Evolutionary conservation across 208 protist species (phyloP).

Genomic region (Novymonas esmeraldas): DNA sequence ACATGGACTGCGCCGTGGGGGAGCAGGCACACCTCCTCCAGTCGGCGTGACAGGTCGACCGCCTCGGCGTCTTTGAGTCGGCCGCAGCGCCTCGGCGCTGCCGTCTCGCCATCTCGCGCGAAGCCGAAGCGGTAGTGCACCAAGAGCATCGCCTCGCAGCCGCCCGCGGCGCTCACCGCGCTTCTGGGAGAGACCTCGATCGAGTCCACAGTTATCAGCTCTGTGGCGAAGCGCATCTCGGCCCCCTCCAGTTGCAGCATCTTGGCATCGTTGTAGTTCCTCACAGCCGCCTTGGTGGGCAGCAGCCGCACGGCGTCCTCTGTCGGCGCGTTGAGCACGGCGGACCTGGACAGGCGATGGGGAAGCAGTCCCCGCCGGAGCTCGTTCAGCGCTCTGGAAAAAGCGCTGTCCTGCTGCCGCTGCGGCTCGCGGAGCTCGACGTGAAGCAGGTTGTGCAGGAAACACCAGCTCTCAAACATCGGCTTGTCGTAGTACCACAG

Average conservation of each 20-base stretch:
- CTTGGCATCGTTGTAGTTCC: slow-evolving; percentile 66
- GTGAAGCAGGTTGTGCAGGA: slow-evolving; percentile 63
- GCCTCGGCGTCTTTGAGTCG: slow-evolving; percentile 5
- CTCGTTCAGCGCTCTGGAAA: slow-evolving; percentile 62
- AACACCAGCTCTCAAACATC: slow-evolving; percentile 74
- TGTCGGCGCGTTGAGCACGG: slow-evolving; percentile 53
- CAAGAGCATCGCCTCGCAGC: slow-evolving; percentile 9
- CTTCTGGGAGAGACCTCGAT: not conserved
- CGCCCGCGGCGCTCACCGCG: not conserved
- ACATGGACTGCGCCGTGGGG: slow-evolving; percentile 13
- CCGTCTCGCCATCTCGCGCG: not conserved
- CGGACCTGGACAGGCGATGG: slow-evolving; percentile 61
- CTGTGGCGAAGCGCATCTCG: slow-evolving; percentile 47
- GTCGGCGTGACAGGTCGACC: not conserved
- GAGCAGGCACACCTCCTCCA: slow-evolving; percentile 18
- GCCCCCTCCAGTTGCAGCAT: slow-evolving; percentile 71
- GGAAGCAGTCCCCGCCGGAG: slow-evolving; percentile 69
- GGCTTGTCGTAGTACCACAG: slow-evolving; percentile 46
- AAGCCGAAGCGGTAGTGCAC: slow-evolving; percentile 17
- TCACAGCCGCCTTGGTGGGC: slow-evolving; percentile 57
- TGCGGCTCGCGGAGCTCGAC: slow-evolving; percentile 52
- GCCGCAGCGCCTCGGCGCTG: not conserved
- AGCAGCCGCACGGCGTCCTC: slow-evolving; percentile 75
- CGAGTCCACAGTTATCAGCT: slow-evolving; percentile 25
- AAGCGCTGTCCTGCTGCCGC: slow-evolving; percentile 62